Percentiles rank a stretch among this genome's conserved stretches.
These are phyloP conservation scores for Fusarium pseudonygamai DNA, from an alignment of 2,329 filamentous ascomycete genomes.

Conservation along the genomic window DNA sequence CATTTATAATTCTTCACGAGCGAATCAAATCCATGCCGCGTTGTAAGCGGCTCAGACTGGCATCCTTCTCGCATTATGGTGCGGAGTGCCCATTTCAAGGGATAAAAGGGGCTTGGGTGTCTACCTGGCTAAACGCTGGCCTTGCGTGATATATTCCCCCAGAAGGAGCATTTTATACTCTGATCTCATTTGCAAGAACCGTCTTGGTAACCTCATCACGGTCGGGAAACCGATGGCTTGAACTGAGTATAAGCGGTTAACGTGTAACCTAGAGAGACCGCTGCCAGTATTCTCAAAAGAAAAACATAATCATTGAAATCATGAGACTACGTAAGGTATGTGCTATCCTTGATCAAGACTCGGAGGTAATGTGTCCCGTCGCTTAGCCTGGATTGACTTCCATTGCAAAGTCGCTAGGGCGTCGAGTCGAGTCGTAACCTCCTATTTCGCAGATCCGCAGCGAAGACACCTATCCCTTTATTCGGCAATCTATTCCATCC, in stretches of 20 bases:
- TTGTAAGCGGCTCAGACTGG: neutral
- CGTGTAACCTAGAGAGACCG: neutral
- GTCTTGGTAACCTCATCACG: neutral
- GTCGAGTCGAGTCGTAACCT: neutral
- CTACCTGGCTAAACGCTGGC: slow-evolving; percentile 25
- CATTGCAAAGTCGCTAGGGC: neutral
- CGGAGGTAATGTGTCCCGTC: neutral
- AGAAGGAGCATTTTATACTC: neutral
- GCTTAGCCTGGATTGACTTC: neutral
- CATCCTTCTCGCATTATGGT: slow-evolving; percentile 1
- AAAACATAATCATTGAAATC: neutral
- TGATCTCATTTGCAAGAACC: neutral
- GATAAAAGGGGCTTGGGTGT: slow-evolving; percentile 20
- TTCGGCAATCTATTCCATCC: neutral
- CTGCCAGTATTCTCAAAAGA: slow-evolving; percentile 3
- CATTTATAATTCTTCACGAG: neutral
- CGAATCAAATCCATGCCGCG: neutral
- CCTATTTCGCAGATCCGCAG: neutral
- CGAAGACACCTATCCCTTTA: neutral
- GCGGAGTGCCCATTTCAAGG: neutral
- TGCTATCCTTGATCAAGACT: neutral
- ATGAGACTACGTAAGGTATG: neutral
- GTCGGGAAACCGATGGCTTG: neutral
- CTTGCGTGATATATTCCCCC: slow-evolving; percentile 2
- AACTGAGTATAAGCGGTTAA: neutral